Percentiles rank a stretch among this genome's conserved stretches.
Evolutionary conservation across 208 protist species (phyloP).

Genomic region (Trichomonas gallinae): DNA sequence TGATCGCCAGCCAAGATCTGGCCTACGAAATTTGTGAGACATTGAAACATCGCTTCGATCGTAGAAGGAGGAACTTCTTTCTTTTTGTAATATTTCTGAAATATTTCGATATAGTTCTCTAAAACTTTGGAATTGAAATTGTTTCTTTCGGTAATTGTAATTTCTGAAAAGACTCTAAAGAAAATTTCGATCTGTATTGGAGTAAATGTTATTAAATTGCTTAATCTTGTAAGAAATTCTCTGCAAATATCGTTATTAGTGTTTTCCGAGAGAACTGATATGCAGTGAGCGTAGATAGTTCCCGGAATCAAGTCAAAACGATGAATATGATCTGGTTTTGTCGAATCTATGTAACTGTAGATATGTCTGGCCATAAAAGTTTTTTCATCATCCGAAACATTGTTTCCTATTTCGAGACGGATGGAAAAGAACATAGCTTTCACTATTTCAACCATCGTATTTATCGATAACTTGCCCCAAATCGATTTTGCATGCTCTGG

Average conservation of each 20-base stretch:
- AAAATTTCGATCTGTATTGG: neutral
- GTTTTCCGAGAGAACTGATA: neutral
- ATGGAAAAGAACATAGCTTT: neutral
- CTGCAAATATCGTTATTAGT: neutral
- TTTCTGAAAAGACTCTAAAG: neutral
- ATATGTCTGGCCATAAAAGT: neutral
- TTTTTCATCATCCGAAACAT: neutral
- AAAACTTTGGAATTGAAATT: neutral
- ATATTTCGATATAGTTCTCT: neutral
- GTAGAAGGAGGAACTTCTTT: neutral
- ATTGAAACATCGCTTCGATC: neutral
- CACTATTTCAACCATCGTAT: neutral
- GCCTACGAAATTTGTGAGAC: neutral
- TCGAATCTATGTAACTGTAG: neutral
- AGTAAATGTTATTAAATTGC: neutral
- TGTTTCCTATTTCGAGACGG: neutral
- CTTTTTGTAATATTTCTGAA: neutral
- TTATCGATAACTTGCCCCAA: neutral
- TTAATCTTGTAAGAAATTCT: neutral
- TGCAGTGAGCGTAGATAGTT: neutral
- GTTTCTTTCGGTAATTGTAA: neutral
- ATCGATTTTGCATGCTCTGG: neutral
- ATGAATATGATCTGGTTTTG: neutral
- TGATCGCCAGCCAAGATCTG: neutral
- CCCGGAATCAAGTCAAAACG: neutral